Conservation (phyloP, 192 early-diverging fungal species). For the Rhizoclosmatium sp. region DNA sequence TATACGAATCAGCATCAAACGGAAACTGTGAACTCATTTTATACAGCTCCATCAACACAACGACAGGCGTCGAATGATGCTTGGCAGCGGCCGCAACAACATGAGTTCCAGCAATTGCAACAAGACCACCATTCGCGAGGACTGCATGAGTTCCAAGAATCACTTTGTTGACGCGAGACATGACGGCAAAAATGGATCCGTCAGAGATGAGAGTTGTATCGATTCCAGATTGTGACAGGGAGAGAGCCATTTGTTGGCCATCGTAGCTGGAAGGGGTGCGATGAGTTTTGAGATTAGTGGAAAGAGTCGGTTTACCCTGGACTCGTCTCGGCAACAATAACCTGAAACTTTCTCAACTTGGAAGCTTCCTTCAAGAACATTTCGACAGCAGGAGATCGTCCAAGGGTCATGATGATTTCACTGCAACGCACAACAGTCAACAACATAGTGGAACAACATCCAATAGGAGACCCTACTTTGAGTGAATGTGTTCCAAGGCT, state of each 20-base stretch:
- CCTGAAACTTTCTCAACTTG: slow-evolving; percentile 85
- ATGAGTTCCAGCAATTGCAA: slow-evolving; percentile 82
- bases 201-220: slow-evolving; percentile 92
- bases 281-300: background rate
- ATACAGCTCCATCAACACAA: slow-evolving; percentile 90
- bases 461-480: slow-evolving; percentile 69
- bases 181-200: slow-evolving; percentile 94
- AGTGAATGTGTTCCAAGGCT: slow-evolving; percentile 92
- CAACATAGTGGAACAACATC: background rate
- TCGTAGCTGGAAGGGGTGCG: slow-evolving; percentile 62
- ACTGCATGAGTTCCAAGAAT: slow-evolving; percentile 91
- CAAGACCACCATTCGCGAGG: slow-evolving; percentile 91
- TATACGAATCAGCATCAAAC: slow-evolving; percentile 87
- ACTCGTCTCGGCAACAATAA: slow-evolving; percentile 93
- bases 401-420: slow-evolving; percentile 95
- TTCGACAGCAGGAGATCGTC: slow-evolving; percentile 85
- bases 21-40: slow-evolving; percentile 89
- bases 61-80: slow-evolving; percentile 90
- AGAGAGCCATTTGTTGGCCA: slow-evolving; percentile 85
- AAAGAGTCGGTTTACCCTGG: slow-evolving; percentile 62
- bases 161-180: slow-evolving; percentile 98
- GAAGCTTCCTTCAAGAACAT: slow-evolving; percentile 87
- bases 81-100: slow-evolving; percentile 89
- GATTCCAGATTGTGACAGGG: slow-evolving; percentile 79
- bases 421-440: slow-evolving; percentile 49